Evolutionary conservation across 768 basidiomycete species (phyloP).

Genomic region (Leccinum subtestaceum): DNA sequence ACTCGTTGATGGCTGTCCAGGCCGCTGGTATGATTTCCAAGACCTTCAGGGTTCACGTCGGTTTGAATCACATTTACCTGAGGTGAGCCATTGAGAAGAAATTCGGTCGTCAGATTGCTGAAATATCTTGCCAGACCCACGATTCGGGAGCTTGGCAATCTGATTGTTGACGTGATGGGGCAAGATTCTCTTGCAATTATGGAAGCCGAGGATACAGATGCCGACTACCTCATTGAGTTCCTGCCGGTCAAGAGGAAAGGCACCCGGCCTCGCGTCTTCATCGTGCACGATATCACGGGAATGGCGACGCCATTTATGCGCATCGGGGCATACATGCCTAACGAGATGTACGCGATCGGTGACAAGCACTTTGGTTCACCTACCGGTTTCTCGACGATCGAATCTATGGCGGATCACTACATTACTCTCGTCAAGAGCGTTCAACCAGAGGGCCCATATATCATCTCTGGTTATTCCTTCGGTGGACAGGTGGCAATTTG

Average conservation of each 20-base stretch:
- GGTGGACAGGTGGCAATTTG: conserved; percentile 30
- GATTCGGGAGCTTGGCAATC: conserved; percentile 23
- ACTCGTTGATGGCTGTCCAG: conserved; percentile 34
- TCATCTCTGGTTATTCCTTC: conserved; percentile 29
- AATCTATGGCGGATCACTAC: conserved; percentile 33
- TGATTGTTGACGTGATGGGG: conserved; percentile 30
- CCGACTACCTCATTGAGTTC: conserved; percentile 30
- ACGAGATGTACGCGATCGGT: conserved; percentile 34
- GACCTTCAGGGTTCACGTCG: conserved; percentile 29
- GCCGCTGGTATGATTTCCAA: conserved; percentile 18
- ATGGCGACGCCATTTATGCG: conserved; percentile 34
- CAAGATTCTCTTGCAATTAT: conserved; percentile 30
- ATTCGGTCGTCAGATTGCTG: neutral
- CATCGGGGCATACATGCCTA: conserved; percentile 32
- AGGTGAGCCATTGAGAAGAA: conserved; percentile 15
- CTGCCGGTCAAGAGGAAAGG: conserved; percentile 33
- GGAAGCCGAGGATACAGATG: conserved; percentile 31
- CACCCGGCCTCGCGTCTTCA: conserved; percentile 23
- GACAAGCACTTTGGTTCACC: conserved; percentile 31
- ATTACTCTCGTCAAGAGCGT: conserved; percentile 27
- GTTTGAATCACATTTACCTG: conserved; percentile 29
- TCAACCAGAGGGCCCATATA: conserved; percentile 28
- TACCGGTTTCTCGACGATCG: conserved; percentile 28
- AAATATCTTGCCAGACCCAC: conserved; percentile 19
- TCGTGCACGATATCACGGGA: conserved; percentile 33